Evolutionary conservation across 768 basidiomycete genomes (phyloP), one percentile per base, ranked within the genome.

Genomic region (Tremella mesenterica): DNA sequence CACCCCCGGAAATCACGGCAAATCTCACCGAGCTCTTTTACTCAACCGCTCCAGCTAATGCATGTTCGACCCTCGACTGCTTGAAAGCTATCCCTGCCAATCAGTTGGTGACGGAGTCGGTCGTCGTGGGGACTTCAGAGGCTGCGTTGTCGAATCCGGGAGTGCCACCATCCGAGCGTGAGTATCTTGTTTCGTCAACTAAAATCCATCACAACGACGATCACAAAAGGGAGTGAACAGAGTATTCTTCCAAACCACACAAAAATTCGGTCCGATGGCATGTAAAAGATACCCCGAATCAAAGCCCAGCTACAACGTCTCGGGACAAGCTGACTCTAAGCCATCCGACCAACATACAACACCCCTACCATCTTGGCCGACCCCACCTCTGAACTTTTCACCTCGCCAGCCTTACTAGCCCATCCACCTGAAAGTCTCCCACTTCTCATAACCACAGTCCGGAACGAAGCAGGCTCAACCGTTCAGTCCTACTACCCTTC

Each of bases 381-480:
- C 2, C 78, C 79, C 31, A 80, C 84, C 18, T 33, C 44, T 10
- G 45, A 48, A 14, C 48, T 70, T 4, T 58, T 84, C 70, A 79
- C 79, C 14, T 79, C 80, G 3, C 63, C 81, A 4, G 85, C 84
- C 73, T 83, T 84, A 2, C 59, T 76, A 6, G 77, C 81, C 41
- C 76, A 72, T 20, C 30, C 33, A 10, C 63, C 67, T 51, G 16
- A 21, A 8, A 13, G 30, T 20, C 86, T 89, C 67, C 79, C 84
- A 3, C 60, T 91, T 48, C 73, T 93, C 26, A 71, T 90, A 46
- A 82, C 87, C 5, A 85, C 81, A 14, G 83, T 85, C 13, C 71
- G 73, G 38, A 76, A 89, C 65, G 90, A 93, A 63, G 87, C 83
- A 0, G 86, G 79, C 1, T 72, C 74, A n/a, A 75, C 81, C 26